Conservation (phyloP, 768 basidiomycete species). For the Suillus subluteus region DNA sequence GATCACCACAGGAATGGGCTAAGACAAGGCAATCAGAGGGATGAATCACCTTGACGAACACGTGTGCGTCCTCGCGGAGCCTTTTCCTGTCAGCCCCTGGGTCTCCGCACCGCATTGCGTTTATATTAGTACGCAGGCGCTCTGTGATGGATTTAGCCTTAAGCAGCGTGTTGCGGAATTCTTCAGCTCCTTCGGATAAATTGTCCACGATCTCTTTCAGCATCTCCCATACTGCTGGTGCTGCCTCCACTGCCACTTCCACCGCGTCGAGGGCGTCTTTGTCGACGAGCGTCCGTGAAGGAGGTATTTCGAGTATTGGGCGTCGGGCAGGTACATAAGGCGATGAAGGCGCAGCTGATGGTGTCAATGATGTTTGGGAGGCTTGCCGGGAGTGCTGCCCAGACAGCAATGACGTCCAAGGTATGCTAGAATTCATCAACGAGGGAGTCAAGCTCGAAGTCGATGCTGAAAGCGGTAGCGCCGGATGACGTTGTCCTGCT, state of each 20-base stretch:
- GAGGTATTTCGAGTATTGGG: constrained; percentile 50
- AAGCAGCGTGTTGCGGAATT: constrained; percentile 57
- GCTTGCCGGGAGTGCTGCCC: constrained; percentile 45
- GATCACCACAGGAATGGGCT: background rate
- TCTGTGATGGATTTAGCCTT: constrained; percentile 68
- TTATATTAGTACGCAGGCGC: constrained; percentile 61
- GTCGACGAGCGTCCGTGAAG: constrained; percentile 69
- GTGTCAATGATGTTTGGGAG: constrained; percentile 46
- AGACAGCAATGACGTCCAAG: constrained; percentile 19
- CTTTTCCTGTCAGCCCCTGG: constrained; percentile 57
- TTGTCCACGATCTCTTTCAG: constrained; percentile 74
- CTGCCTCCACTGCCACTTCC: constrained; percentile 75
- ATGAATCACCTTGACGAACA: constrained; percentile 76
- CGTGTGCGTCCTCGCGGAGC: constrained; percentile 76
- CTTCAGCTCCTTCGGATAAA: constrained; percentile 51
- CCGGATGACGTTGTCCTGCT: constrained; percentile 53
- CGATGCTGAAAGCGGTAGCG: constrained; percentile 38
- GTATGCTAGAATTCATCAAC: constrained; percentile 11
- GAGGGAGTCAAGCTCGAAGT: constrained; percentile 22
- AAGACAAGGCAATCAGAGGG: background rate
- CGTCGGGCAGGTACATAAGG: constrained; percentile 29
- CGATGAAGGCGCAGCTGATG: constrained; percentile 41
- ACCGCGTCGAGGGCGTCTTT: constrained; percentile 81
- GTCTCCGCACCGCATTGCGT: constrained; percentile 59
- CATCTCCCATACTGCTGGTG: constrained; percentile 81